A percentile compares a stretch with the other conserved stretches of the same genome.
phyloP scores from a whole-genome alignment of 1,284 basidiomycete genomes.

The Austroboletus novae-zelandiae region DNA sequence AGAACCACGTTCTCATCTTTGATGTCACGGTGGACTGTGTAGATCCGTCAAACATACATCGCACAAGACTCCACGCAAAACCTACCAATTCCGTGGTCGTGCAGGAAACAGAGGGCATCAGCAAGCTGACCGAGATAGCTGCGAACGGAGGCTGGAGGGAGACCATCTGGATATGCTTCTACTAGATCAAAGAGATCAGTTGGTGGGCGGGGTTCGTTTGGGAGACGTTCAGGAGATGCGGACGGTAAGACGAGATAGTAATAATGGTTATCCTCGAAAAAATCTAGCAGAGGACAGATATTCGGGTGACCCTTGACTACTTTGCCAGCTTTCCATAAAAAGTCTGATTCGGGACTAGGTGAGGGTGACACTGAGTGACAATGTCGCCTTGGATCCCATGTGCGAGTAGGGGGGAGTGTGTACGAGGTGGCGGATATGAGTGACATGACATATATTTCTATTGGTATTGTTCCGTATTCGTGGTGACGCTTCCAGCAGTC shows the following conservation, averaged over 20 bases:
- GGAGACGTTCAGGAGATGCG: constrained; percentile 55
- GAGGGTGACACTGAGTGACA: constrained; percentile 9
- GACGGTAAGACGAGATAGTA: constrained; percentile 89
- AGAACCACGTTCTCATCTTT: constrained; percentile 98
- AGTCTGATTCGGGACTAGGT: constrained; percentile 22
- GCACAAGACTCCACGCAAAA: constrained; percentile 8
- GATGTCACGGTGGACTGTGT: constrained; percentile 90
- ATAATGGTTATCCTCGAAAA: constrained; percentile 96
- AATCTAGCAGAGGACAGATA: constrained; percentile 92
- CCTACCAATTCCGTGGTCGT: constrained; percentile 84
- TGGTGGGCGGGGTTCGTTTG: constrained; percentile 52
- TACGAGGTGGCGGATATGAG: constrained; percentile 78
- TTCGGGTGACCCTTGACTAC: constrained; percentile 84
- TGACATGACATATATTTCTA: constrained; percentile 98
- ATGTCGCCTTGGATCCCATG: constrained; percentile 75
- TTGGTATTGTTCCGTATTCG: constrained; percentile 92
- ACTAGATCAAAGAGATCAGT: constrained; percentile 95
- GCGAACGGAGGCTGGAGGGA: constrained; percentile 74
- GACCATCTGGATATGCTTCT: constrained; percentile 84
- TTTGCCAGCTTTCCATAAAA: constrained; percentile 65
- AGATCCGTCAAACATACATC: constrained; percentile 10
- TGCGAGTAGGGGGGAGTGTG: constrained; percentile 65
- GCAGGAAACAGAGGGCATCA: constrained; percentile 89
- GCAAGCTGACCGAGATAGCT: constrained; percentile 93
- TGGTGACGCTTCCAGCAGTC: constrained; percentile 99